phyloP scores from a whole-genome alignment of 768 basidiomycete genomes.

The Calocybe cyanea region DNA sequence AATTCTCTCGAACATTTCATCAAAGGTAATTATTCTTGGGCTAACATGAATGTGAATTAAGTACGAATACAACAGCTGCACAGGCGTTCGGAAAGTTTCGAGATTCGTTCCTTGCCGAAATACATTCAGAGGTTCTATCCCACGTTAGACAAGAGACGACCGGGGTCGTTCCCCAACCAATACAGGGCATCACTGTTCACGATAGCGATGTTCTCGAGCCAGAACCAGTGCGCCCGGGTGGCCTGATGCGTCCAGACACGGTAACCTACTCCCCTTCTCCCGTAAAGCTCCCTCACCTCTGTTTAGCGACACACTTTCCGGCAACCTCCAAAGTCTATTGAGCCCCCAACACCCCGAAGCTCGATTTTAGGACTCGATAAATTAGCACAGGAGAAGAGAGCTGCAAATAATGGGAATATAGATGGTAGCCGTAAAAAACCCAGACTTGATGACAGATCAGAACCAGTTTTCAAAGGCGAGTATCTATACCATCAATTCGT shows the following conservation, averaged over 20 bases:
- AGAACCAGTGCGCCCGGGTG: conserved; percentile 73
- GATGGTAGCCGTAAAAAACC: conserved; percentile 63
- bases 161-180: conserved; percentile 50
- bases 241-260: conserved; percentile 64
- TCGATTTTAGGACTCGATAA: conserved; percentile 87
- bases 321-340: conserved; percentile 65
- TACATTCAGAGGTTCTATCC: conserved; percentile 75
- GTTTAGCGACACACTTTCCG: conserved; percentile 76
- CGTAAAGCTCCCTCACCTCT: not conserved
- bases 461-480: conserved; percentile 84
- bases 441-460: conserved; percentile 56
- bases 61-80: conserved; percentile 46
- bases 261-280: conserved; percentile 34
- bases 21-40: conserved; percentile 42
- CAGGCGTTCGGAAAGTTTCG: conserved; percentile 85
- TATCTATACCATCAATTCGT: no score
- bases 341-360: conserved; percentile 72
- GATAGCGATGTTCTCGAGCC: conserved; percentile 83
- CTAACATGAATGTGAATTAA: not conserved
- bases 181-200: conserved; percentile 74
- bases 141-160: conserved; percentile 65
- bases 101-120: conserved; percentile 69
- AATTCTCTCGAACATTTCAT: conserved; percentile 63
- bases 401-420: conserved; percentile 44
- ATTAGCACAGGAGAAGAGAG: conserved; percentile 85